Conservation (phyloP, 2,329 filamentous ascomycete species). For the Alternaria gansuensis region DNA sequence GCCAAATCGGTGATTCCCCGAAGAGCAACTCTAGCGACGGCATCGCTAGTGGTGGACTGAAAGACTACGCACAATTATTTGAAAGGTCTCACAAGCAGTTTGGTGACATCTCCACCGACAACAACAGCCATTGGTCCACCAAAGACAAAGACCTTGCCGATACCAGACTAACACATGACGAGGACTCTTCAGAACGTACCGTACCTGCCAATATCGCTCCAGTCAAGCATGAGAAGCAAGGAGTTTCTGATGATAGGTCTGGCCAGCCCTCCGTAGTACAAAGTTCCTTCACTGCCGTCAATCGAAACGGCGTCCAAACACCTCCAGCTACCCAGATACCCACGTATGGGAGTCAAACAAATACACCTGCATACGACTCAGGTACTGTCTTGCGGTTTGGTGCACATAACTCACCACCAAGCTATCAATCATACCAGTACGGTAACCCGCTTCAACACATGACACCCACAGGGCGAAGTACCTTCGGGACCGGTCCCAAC, state of each 20-base stretch:
- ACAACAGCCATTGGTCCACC: constrained; percentile 15
- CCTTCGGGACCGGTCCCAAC: neutral
- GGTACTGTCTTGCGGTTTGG: neutral
- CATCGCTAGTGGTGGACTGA: constrained; percentile 28
- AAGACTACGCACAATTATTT: constrained; percentile 29
- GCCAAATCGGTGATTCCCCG: constrained; percentile 29
- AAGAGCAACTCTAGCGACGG: constrained; percentile 31
- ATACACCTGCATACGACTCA: neutral
- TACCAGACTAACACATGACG: constrained; percentile 26
- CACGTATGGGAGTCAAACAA: constrained; percentile 2
- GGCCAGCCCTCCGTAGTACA: constrained; percentile 1
- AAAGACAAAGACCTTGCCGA: constrained; percentile 25
- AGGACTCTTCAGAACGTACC: constrained; percentile 23
- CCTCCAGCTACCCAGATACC: neutral
- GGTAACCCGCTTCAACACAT: neutral
- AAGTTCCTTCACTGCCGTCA: constrained; percentile 25
- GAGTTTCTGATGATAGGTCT: neutral
- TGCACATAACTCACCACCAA: neutral
- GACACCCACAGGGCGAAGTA: neutral
- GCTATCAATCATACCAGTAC: constrained; percentile 1
- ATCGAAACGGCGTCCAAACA: constrained; percentile 6
- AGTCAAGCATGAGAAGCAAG: constrained; percentile 19
- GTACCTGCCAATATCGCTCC: neutral
- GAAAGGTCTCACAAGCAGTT: constrained; percentile 35
- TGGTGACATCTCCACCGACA: constrained; percentile 23